Base-by-base conservation (phyloP, 2,329 filamentous ascomycete genomes). In the Penicillium griseofulvum region DNA sequence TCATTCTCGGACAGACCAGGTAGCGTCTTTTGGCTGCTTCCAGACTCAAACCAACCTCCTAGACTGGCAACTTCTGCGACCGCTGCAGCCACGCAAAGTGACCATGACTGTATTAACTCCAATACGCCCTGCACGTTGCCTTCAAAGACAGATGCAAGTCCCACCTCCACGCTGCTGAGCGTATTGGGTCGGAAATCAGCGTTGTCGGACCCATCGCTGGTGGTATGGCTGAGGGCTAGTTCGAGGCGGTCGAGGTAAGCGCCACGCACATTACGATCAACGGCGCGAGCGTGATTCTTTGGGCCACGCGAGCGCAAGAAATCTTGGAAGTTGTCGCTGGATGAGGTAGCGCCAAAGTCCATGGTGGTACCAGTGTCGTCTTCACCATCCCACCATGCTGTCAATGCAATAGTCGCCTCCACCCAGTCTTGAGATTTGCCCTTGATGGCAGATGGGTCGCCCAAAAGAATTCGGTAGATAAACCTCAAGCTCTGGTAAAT, bases 351-450 rank as follows among this genome's bases (percentile, higher is more conserved):
- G 31, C 57, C 58, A 22, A 64, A 57, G 36, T 58, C 56, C 26
- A 65, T 54, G 36, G 72, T 67, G 1, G 71, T 62, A 1, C 78
- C 75, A 14, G 80, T 77, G 10, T 86, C 81, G 56, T 86, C 83
- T n/a, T 84, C 83, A 57, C 94, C 90, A 68, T 96, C 88, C 91
- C 92, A 96, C 93, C 93, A 97, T 6, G 89, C 87, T 31, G 92
- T 87, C 47, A 97, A 77, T 1, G 87, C 89, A 56, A 97, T 76
- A 0, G 87, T 89, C 0, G 91, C 92, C 76, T 97, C 93, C 49
- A 93, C 86, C 93, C 93, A 97, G 72, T 97, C 92, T 67, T 93
- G 87, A 1, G 91, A 85, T 42, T 86, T 84, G 44, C 86, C 83
- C 57, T 95, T 78, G 49, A 97, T 90, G 19, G 91, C 86, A 34